Evolutionary conservation across 345 rosid genomes (phyloP).

Genomic region (Aquilaria yunnanensis): DNA sequence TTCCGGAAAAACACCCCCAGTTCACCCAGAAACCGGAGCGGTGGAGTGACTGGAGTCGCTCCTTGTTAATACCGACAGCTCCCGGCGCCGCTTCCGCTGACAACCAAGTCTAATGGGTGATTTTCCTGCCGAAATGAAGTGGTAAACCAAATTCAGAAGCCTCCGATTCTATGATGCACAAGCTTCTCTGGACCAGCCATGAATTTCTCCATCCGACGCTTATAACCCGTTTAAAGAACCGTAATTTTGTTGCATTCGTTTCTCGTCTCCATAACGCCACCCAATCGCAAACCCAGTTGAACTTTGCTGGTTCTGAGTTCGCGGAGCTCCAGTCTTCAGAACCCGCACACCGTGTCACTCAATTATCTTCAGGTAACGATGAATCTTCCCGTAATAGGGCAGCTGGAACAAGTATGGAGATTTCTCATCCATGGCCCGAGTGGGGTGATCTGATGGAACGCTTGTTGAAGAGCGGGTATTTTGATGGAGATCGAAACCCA

Average conservation of each 20-base stretch:
- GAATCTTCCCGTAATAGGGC: background rate
- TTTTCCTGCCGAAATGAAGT: slow-evolving; percentile 13
- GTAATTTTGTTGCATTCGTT: slow-evolving; percentile 7
- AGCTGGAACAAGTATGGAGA: slow-evolving; percentile 21
- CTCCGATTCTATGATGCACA: slow-evolving; percentile 20
- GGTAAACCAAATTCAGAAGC: background rate
- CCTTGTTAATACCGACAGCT: too few species aligned
- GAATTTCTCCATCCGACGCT: slow-evolving; percentile 15
- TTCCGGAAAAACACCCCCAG: too few species aligned
- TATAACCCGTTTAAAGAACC: background rate
- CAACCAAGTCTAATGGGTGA: too few species aligned
- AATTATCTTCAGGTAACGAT: background rate
- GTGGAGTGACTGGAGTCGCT: too few species aligned
- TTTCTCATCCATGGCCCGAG: slow-evolving; percentile 78
- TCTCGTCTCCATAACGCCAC: slow-evolving; percentile 25
- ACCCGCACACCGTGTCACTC: slow-evolving; percentile 12
- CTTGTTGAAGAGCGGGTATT: slow-evolving; percentile 53
- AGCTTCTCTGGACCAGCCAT: slow-evolving; percentile 21
- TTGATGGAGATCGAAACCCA: slow-evolving; percentile 40
- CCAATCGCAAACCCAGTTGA: slow-evolving; percentile 17
- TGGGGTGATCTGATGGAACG: slow-evolving; percentile 68
- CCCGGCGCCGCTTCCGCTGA: too few species aligned
- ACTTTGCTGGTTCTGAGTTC: slow-evolving; percentile 16
- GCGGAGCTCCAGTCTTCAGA: slow-evolving; percentile 24
- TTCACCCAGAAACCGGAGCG: too few species aligned